A percentile compares a stretch with the other conserved stretches of the same genome.
These are phyloP conservation scores for Austropuccinia psidii DNA, from an alignment of 1,284 basidiomycete species.

Conservation along the genomic window DNA sequence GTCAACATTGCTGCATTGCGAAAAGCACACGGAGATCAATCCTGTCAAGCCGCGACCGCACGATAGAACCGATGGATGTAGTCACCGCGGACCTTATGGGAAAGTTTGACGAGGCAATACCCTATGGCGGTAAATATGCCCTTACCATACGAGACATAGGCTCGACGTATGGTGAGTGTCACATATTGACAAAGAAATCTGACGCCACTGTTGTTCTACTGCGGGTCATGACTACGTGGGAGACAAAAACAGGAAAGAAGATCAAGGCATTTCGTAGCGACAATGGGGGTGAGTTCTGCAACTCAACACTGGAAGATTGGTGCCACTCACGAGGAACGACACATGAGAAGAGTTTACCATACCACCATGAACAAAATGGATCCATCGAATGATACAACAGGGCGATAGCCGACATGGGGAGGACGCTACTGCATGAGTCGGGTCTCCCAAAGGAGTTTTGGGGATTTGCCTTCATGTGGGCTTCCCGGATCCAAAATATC, in stretches of 20 bases:
- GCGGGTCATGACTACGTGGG: neutral
- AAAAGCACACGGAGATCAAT: neutral
- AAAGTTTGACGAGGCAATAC: neutral
- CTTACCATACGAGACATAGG: neutral
- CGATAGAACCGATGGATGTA: neutral
- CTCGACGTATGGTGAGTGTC: neutral
- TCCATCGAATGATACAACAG: neutral
- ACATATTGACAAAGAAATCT: neutral
- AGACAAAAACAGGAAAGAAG: neutral
- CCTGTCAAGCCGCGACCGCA: neutral
- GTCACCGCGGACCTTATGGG: neutral
- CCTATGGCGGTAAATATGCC: neutral
- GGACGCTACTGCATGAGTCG: neutral
- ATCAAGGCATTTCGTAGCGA: neutral
- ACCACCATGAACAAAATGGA: conserved; percentile 26
- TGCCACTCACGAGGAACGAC: neutral
- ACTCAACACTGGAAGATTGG: neutral
- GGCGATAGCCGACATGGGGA: conserved; percentile 4
- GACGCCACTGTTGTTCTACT: neutral
- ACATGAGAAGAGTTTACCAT: neutral
- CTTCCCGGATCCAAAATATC: neutral
- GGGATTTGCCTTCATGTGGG: neutral
- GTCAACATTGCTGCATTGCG: too few species aligned
- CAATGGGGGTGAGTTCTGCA: conserved; percentile 9
- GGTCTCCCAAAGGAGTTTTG: neutral